Percentiles rank a stretch among this genome's conserved stretches.
These are phyloP conservation scores for Omphalotus olearius DNA, from an alignment of 1,284 basidiomycete genomes.

Conservation along the genomic window DNA sequence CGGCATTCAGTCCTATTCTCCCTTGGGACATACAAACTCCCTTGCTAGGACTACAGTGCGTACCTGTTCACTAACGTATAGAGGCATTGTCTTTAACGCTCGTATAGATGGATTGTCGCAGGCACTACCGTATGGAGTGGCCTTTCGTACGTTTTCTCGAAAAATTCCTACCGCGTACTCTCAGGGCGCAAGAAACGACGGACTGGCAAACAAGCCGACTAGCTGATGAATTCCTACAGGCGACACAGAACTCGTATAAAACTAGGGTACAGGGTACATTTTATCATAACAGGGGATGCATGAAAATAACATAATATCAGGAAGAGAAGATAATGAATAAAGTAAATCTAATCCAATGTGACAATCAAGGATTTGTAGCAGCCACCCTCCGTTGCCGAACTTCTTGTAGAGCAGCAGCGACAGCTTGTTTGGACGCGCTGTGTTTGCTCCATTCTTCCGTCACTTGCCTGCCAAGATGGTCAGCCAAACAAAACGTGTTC, in stretches of 20 bases:
- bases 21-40: conserved; percentile 54
- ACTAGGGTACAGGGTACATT: conserved; percentile 5
- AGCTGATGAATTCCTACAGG: background rate
- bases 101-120: conserved; percentile 74
- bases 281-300: conserved; percentile 16
- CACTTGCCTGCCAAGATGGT: conserved; percentile 39
- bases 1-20: conserved; percentile 82
- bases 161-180: conserved; percentile 62
- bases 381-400: conserved; percentile 49
- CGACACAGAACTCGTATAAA: background rate
- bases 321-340: conserved; percentile 16
- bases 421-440: conserved; percentile 51
- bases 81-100: background rate
- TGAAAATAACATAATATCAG: conserved; percentile 14
- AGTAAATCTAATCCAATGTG: conserved; percentile 11
- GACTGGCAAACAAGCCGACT: background rate
- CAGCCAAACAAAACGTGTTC: conserved; percentile 5
- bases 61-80: conserved; percentile 4
- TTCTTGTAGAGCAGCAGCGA: conserved; percentile 64
- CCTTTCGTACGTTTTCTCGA: conserved; percentile 80
- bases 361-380: conserved; percentile 16
- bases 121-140: conserved; percentile 93
- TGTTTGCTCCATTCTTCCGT: conserved; percentile 62
- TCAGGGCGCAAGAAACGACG: conserved; percentile 28
- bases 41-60: conserved; percentile 49